Base-by-base conservation (phyloP, 192 early-diverging fungal genomes). In the Lobosporangium transversale region DNA sequence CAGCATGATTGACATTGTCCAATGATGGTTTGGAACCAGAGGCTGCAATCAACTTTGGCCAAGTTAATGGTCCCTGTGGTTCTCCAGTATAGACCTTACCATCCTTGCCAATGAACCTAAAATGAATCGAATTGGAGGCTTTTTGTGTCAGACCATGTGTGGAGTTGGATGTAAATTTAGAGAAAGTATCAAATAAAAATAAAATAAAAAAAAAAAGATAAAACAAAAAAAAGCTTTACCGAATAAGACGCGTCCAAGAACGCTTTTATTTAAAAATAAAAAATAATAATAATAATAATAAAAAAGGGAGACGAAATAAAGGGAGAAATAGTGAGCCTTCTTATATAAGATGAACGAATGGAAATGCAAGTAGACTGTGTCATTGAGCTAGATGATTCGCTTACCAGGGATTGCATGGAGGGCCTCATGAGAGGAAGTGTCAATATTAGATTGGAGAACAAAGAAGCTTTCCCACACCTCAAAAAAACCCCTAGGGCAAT, bases 81-180 rank as follows among this genome's bases (percentile, higher is more conserved):
- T 87, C 70, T 2, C 87, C 87, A 2, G 79, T 70, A 44, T 85
- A 74, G 26, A 80, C 65, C 27, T 84, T 80, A 2, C 81, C 79
- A 50, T 84, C 83, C 30, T 78, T 71, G 50, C 71, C 79, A 42
- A 80, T 48, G 55, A 89, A 89, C 20, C 87, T 85, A 51, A 23
- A 43, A 20, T n/a, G 26, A 12, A 3, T 5, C 9, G 11, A 7
- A 15, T 27, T 57, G 49, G 49, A 44, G 14, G 32, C 14, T 17
- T 11, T 10, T 44, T 20, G 29, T 10, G 6, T 5, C 33, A 1
- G n/a, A 1, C 31, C 4, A 9, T 18, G 23, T 57, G 21, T n/a
- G 9, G 20, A 23, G n/a, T n/a, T n/a, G n/a, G n/a, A n/a, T n/a
- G n/a, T n/a, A n/a, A n/a, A n/a, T n/a, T n/a, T n/a, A n/a, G n/a